Percentiles rank a stretch among this genome's conserved stretches.
Evolutionary conservation across 345 rosid genomes (phyloP).

Genomic region (Pelargonium nanum): DNA sequence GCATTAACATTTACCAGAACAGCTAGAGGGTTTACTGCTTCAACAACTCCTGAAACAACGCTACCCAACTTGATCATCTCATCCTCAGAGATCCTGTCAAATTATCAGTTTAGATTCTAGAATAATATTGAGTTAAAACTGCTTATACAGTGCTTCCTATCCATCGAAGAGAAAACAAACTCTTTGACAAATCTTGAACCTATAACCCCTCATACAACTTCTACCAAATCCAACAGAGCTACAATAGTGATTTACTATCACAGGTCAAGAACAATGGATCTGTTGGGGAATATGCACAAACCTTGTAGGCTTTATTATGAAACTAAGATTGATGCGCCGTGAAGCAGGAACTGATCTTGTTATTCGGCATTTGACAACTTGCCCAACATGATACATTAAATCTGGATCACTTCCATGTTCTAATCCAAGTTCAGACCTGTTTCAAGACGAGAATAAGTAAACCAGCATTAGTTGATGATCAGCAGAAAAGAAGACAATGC

Average conservation of each 20-base stretch:
- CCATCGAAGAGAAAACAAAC: background rate
- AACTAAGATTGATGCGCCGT: conserved; percentile 75
- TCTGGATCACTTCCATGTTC: conserved; percentile 62
- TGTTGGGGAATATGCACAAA: conserved; percentile 9
- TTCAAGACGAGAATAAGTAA: conserved; percentile 18
- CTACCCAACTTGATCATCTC: conserved; percentile 68
- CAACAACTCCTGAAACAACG: conserved; percentile 72
- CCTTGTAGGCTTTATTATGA: conserved; percentile 69
- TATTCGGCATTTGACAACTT: conserved; percentile 93
- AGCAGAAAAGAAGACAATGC: background rate
- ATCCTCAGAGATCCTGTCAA: conserved; percentile 62
- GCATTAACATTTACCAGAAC: conserved; percentile 48
- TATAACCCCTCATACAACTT: background rate
- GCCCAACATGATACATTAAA: conserved; percentile 71
- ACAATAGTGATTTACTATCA: background rate
- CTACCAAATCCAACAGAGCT: background rate
- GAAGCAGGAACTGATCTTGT: conserved; percentile 50
- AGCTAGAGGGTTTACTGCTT: conserved; percentile 45
- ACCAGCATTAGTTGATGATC: conserved; percentile 12
- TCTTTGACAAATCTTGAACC: background rate
- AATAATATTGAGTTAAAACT: background rate
- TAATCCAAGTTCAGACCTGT: conserved; percentile 86
- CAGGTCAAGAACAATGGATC: background rate
- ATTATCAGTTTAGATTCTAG: conserved; percentile 5
- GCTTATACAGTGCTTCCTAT: background rate